Evolutionary conservation across 371 early-diverging fungal genomes (phyloP), one percentile per base, ranked within the genome.

Genomic region (Polyrhizophydium stewartii): DNA sequence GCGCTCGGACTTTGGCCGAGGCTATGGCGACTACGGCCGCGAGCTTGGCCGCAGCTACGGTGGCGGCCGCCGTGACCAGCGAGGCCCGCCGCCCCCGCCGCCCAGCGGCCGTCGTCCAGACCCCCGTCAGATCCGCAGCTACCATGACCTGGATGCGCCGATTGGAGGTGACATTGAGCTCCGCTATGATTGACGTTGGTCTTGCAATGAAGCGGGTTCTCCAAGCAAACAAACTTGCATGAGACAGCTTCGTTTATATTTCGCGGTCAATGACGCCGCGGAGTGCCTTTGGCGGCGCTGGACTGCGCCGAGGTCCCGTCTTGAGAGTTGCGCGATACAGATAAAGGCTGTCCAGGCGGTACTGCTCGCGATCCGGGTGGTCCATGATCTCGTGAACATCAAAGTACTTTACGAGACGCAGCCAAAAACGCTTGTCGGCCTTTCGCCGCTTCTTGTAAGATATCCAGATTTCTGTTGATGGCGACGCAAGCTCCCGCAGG

Each of bases 141-240:
- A 76, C 58, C 62, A 66, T 53, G 76, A 76, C 55, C 59, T 76
- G 32, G 76, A 76, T 55, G 49, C 56, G 2, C 71, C 73, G 19
- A 66, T 65, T 7, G 59, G 62, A 3, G 74, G 70, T n/a, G 71
- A 75, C 21, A 64, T 71, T 35, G 71, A 75, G 56, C 57, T 78
- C 28, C 68, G 69, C 57, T 78, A 78, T 53, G 75, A 78, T 47
- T 75, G 52, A 56, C 16, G n/a, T 43, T 17, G 43, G n/a, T n/a
- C n/a, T n/a, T n/a, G n/a, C n/a, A n/a, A n/a, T n/a, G n/a, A n/a
- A n/a, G n/a, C n/a, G n/a, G n/a, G n/a, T n/a, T n/a, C n/a, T n/a
- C n/a, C n/a, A n/a, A n/a, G n/a, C n/a, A n/a, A n/a, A n/a, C n/a
- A n/a, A n/a, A n/a, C n/a, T n/a, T n/a, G n/a, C n/a, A n/a, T n/a